phyloP scores from a whole-genome alignment of 1,139 yeast species.

The Suhomyces yuchorum region DNA sequence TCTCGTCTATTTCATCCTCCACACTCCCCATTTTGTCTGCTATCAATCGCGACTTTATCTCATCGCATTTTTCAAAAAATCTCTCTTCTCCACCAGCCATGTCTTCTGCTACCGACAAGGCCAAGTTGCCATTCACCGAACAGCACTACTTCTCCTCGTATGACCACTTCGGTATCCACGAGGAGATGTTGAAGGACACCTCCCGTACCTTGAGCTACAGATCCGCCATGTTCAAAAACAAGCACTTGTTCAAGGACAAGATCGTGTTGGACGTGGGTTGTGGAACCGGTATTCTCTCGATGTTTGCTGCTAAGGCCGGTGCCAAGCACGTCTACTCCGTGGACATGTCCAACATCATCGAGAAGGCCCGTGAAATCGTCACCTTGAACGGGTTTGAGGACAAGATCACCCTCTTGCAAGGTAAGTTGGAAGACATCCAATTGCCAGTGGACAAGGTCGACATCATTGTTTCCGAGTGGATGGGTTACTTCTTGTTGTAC shows the following conservation, averaged over 20 bases:
- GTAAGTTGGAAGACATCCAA: slow-evolving; percentile 91
- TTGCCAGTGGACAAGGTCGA: slow-evolving; percentile 83
- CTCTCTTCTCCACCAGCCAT: slow-evolving; percentile 6
- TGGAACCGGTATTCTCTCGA: slow-evolving; percentile 95
- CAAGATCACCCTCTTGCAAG: slow-evolving; percentile 85
- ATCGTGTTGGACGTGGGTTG: slow-evolving; percentile 98
- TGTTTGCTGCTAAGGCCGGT: slow-evolving; percentile 98
- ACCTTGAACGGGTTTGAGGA: slow-evolving; percentile 82
- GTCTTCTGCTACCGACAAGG: slow-evolving; percentile 52
- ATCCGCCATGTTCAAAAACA: slow-evolving; percentile 89
- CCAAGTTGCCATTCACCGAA: slow-evolving; percentile 62
- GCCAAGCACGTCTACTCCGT: slow-evolving; percentile 97
- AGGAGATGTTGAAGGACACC: slow-evolving; percentile 96
- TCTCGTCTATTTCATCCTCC: background rate
- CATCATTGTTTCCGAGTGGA: slow-evolving; percentile 97
- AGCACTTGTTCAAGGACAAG: slow-evolving; percentile 86
- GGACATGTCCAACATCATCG: slow-evolving; percentile 95
- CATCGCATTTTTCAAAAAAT: slow-evolving; percentile 13
- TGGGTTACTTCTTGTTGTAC: slow-evolving; percentile 95
- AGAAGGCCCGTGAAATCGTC: slow-evolving; percentile 87
- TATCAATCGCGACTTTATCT: slow-evolving; percentile 4
- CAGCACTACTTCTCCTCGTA: slow-evolving; percentile 94
- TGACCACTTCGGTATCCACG: slow-evolving; percentile 97
- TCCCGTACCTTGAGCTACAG: slow-evolving; percentile 91
- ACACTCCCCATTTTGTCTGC: background rate